Base-by-base conservation (phyloP, 2,329 filamentous ascomycete species). In the Incumbomyces delicatus region DNA sequence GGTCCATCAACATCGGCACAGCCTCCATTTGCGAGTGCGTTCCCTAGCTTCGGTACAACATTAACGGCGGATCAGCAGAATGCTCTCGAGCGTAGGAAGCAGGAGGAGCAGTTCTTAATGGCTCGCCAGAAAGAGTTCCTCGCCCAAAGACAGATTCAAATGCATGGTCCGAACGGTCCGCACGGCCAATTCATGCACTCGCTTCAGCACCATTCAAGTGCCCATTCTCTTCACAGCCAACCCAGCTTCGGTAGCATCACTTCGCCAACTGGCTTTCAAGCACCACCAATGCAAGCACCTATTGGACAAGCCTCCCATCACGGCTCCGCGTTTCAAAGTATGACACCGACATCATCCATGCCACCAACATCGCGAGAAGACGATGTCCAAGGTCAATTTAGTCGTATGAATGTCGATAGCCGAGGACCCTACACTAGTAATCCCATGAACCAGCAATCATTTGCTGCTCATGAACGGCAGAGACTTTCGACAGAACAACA, bases 51-150 rank as follows among this genome's bases (percentile, higher is more conserved):
- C 63, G 92, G 92, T 5, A 88, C 92, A 6, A 98, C 94, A 1
- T 72, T 98, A 56, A 98, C 94, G 7, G 92, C 92, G 0, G 90
- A 96, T 60, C 92, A 98, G 65, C 92, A 98, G 63, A 98, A 98
- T 67, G 94, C 94, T 33, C 72, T 98, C 1, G 92, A 98, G 68
- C 80, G 92, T 45, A 78, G 92, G 44, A 98, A 98, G 71, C 92
- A 98, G 64, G 92, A 98, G 66, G 94, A 98, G 61, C 92, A 98
- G 63, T 95, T 92, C 63, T 74, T 94, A 31, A 94, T 96, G 80
- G 92, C 94, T 38, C 83, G 92, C 35, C 92, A 98, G 65, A 87
- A 95, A 56, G 92, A 98, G 63, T 87, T 87, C 56, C 77, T 95
- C 46, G 85, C 88, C 53, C 85, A 88, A 53, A 88, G 94, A 60